Evolutionary conservation across 805 yeast genomes (phyloP).

Genomic region (Nematodospora valgi): DNA sequence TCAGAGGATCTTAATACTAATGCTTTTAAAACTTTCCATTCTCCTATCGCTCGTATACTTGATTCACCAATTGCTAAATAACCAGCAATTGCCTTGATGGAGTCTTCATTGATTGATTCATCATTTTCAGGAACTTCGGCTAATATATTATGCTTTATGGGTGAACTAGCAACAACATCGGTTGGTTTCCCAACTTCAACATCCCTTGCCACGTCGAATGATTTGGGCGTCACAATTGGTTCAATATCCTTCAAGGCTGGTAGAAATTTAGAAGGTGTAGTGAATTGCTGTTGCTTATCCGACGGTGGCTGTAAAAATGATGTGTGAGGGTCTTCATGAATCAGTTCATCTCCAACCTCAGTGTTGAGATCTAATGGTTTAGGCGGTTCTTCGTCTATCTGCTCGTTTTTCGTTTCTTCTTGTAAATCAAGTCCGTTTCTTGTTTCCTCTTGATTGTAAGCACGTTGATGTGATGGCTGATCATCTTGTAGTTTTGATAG

Average conservation of each 20-base stretch:
- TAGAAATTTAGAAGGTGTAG: slow-evolving; percentile 40
- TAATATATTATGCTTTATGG: slow-evolving; percentile 10
- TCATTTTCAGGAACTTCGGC: slow-evolving; percentile 7
- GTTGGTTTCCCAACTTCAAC: slow-evolving; percentile 2
- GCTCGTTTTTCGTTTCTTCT: too few species aligned
- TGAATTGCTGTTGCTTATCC: slow-evolving; percentile 15
- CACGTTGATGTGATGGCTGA: too few species aligned
- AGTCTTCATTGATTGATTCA: slow-evolving; percentile 16
- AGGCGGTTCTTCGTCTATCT: too few species aligned
- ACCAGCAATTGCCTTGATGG: slow-evolving; percentile 18
- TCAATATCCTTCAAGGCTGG: slow-evolving; percentile 44
- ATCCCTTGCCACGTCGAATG: slow-evolving; percentile 40
- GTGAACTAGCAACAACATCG: slow-evolving; percentile 11
- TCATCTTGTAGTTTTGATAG: too few species aligned
- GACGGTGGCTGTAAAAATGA: slow-evolving; percentile 9
- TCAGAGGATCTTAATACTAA: slow-evolving; percentile 25
- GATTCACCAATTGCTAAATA: slow-evolving; percentile 26
- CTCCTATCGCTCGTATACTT: slow-evolving; percentile 7
- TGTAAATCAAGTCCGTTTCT: too few species aligned
- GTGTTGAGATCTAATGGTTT: too few species aligned
- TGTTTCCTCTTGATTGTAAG: too few species aligned
- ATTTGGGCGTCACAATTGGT: slow-evolving; percentile 37
- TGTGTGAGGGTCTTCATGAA: slow-evolving; percentile 11
- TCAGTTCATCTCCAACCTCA: slow-evolving; percentile 7
- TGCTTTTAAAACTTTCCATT: slow-evolving; percentile 14